phyloP scores from a whole-genome alignment of 2,329 filamentous ascomycete genomes.

The Epichloe sylvatica region DNA sequence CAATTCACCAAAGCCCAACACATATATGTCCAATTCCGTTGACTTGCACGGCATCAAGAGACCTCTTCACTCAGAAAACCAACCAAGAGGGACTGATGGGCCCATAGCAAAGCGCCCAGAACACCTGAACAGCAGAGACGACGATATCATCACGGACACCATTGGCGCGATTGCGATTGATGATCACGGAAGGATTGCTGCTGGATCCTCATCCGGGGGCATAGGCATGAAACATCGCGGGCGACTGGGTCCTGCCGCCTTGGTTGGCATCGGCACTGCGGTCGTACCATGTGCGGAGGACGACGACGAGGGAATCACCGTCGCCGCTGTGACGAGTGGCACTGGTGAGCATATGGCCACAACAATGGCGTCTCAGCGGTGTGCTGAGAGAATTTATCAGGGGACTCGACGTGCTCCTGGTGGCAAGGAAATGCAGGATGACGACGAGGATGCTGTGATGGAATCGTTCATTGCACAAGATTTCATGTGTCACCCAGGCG shows the following conservation, averaged over 20 bases:
- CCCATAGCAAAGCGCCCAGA: constrained; percentile 7
- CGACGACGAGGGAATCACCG: constrained; percentile 54
- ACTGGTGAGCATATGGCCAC: constrained; percentile 98
- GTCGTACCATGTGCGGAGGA: constrained; percentile 64
- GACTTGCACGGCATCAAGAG: constrained; percentile 21
- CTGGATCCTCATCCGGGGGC: constrained; percentile 88
- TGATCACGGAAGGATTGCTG: constrained; percentile 71
- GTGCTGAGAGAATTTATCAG: constrained; percentile 72
- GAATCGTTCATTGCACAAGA: constrained; percentile 69
- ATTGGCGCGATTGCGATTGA: constrained; percentile 94
- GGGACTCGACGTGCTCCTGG: constrained; percentile 44
- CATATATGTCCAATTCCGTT: background rate
- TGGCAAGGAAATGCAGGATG: constrained; percentile 50
- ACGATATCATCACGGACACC: constrained; percentile 72
- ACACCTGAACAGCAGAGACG: constrained; percentile 18
- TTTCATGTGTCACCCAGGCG: constrained; percentile 85
- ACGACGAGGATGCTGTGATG: constrained; percentile 65
- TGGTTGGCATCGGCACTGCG: constrained; percentile 82
- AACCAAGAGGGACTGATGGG: constrained; percentile 3
- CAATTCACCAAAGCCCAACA: background rate
- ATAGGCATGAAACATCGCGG: constrained; percentile 98
- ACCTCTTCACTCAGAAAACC: constrained; percentile 9
- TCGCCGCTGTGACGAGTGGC: constrained; percentile 80
- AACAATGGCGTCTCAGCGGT: constrained; percentile 76
- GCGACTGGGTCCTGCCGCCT: constrained; percentile 77